A percentile compares a stretch with the other conserved stretches of the same genome.
phyloP scores from a whole-genome alignment of 2,329 filamentous ascomycete species.

The Colletotrichum eremochloae region DNA sequence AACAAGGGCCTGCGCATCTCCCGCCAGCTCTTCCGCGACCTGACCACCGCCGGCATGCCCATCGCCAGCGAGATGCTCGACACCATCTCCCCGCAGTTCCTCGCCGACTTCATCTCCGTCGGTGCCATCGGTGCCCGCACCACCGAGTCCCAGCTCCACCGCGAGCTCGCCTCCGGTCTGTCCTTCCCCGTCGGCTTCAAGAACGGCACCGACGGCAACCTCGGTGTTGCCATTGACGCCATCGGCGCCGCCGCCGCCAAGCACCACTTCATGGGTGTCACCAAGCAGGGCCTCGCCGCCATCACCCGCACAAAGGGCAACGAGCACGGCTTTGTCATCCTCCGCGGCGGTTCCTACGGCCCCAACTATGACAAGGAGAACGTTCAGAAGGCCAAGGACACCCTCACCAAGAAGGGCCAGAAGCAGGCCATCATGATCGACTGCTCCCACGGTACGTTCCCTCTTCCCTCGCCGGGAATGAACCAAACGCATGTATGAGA shows the following conservation, averaged over 20 bases:
- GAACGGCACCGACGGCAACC: conserved; percentile 95
- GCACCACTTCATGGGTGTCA: conserved; percentile 99
- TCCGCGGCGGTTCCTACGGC: conserved; percentile 90
- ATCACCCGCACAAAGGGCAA: conserved; percentile 95
- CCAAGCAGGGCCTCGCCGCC: conserved; percentile 94
- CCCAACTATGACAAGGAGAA: conserved; percentile 93
- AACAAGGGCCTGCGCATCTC: conserved; percentile 97
- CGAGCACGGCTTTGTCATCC: conserved; percentile 96
- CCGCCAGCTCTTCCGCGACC: conserved; percentile 92
- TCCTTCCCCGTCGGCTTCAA: conserved; percentile 99
- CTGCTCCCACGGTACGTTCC: conserved; percentile 87
- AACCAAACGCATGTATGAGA: neutral
- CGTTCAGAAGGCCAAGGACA: conserved; percentile 83
- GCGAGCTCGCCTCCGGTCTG: conserved; percentile 93
- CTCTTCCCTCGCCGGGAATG: neutral
- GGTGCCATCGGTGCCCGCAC: conserved; percentile 96
- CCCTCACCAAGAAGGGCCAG: conserved; percentile 84
- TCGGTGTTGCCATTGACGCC: conserved; percentile 93
- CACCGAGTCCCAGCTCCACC: conserved; percentile 95
- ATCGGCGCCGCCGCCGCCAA: conserved; percentile 88
- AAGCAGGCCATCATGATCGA: conserved; percentile 96
- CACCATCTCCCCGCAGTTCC: conserved; percentile 97
- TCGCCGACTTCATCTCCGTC: conserved; percentile 94
- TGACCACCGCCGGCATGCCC: conserved; percentile 89
- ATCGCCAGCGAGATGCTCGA: conserved; percentile 99